Evolutionary conservation across 2,329 filamentous ascomycete species (phyloP).

Genomic region (Penicillium sp.): DNA sequence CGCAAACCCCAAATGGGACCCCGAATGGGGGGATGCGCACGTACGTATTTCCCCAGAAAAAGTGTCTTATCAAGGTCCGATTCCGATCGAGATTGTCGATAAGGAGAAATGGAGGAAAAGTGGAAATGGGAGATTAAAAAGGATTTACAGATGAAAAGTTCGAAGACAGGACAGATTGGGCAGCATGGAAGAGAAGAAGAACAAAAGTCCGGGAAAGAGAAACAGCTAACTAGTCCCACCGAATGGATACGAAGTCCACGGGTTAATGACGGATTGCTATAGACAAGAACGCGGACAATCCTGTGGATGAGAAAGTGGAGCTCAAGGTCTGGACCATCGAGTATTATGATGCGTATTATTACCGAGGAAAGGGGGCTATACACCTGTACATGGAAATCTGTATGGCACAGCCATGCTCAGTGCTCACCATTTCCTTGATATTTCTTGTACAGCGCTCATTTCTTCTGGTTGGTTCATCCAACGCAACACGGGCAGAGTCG

Average conservation of each 20-base stretch:
- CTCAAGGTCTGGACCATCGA: background rate
- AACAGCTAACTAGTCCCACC: slow-evolving; percentile 10
- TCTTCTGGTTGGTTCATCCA: background rate
- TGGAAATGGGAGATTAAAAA: background rate
- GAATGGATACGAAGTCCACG: slow-evolving; percentile 11
- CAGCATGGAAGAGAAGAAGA: slow-evolving; percentile 9
- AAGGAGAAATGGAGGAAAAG: background rate
- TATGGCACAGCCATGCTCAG: background rate
- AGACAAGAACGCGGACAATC: background rate
- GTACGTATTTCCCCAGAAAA: background rate
- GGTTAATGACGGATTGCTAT: background rate
- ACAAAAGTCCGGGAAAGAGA: slow-evolving; percentile 15
- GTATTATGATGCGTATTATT: background rate
- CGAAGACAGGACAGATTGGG: slow-evolving; percentile 14
- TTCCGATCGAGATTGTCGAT: background rate
- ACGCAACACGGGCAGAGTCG: background rate
- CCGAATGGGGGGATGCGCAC: background rate
- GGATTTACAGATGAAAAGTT: background rate
- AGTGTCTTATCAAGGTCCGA: background rate
- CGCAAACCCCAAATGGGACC: background rate
- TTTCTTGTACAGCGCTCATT: background rate
- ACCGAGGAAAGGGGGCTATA: background rate
- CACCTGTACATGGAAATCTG: background rate
- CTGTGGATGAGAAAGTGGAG: background rate
- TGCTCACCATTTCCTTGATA: too few relatives aligned